These are phyloP conservation scores for Camelina sativa DNA, from an alignment of 345 rosid species.

Conservation along the genomic window DNA sequence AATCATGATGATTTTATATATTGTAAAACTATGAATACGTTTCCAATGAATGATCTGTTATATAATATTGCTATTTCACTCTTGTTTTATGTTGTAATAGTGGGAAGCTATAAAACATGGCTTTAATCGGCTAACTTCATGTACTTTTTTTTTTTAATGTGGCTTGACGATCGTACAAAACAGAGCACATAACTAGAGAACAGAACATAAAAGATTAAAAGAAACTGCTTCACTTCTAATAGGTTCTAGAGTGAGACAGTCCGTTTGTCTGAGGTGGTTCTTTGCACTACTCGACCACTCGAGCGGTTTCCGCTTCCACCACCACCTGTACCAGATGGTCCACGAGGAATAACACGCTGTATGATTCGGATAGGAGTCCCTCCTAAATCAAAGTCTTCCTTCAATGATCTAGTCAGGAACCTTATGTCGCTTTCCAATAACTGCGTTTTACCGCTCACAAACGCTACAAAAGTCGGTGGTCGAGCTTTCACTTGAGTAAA, in stretches of 20 bases:
- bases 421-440: constrained; percentile 76
- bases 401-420: constrained; percentile 79
- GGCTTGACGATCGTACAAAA: constrained; percentile 7
- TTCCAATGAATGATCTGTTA: too few species aligned
- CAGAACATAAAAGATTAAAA: neutral
- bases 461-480: constrained; percentile 95
- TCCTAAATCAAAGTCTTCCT: constrained; percentile 92
- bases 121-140: neutral
- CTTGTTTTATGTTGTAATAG: neutral
- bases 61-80: neutral
- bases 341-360: constrained; percentile 61
- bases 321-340: constrained; percentile 21
- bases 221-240: constrained; percentile 6
- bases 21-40: too few species aligned
- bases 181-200: neutral
- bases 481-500: constrained; percentile 99
- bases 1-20: too few species aligned
- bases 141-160: neutral
- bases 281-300: constrained; percentile 40
- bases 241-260: constrained; percentile 32
- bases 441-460: constrained; percentile 65
- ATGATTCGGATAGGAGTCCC: constrained; percentile 92
- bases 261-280: constrained; percentile 68
- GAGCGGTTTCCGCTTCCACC: constrained; percentile 43
- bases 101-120: too few species aligned